Evolutionary conservation across 306 rosid genomes (phyloP).

Genomic region (Gastrolobium villosum): DNA sequence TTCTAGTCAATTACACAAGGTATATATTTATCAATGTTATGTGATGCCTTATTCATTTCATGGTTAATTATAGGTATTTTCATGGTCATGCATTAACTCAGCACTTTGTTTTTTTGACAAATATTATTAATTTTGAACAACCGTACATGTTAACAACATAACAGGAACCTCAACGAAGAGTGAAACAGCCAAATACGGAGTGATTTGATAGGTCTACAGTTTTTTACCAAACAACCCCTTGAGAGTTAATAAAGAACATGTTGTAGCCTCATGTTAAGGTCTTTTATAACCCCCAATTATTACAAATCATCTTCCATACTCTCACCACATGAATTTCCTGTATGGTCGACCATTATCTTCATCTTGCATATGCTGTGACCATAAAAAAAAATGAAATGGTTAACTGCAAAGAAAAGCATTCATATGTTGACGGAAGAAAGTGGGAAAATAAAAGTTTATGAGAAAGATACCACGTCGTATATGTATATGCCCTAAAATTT

Average conservation of each 20-base stretch:
- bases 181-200: slow-evolving; percentile 16
- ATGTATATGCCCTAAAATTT: neutral
- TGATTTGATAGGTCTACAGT: slow-evolving; percentile 28
- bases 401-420: neutral
- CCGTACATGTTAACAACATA: slow-evolving; percentile 21
- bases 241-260: slow-evolving; percentile 40
- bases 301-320: slow-evolving; percentile 44
- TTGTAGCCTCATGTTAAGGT: slow-evolving; percentile 47
- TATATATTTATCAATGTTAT: neutral
- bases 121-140: slow-evolving; percentile 41
- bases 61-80: neutral
- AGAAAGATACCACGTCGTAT: neutral
- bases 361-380: slow-evolving; percentile 90
- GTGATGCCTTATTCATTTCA: neutral
- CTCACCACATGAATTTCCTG: slow-evolving; percentile 83
- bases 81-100: slow-evolving; percentile 1
- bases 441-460: neutral
- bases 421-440: neutral
- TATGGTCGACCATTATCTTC: slow-evolving; percentile 90
- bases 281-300: slow-evolving; percentile 52
- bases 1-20: neutral
- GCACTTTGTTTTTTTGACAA: neutral
- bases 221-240: slow-evolving; percentile 29
- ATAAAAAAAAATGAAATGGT: slow-evolving; percentile 8
- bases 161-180: slow-evolving; percentile 37